Conservation (phyloP, 768 basidiomycete genomes). For the Lactifluus pinguis region DNA sequence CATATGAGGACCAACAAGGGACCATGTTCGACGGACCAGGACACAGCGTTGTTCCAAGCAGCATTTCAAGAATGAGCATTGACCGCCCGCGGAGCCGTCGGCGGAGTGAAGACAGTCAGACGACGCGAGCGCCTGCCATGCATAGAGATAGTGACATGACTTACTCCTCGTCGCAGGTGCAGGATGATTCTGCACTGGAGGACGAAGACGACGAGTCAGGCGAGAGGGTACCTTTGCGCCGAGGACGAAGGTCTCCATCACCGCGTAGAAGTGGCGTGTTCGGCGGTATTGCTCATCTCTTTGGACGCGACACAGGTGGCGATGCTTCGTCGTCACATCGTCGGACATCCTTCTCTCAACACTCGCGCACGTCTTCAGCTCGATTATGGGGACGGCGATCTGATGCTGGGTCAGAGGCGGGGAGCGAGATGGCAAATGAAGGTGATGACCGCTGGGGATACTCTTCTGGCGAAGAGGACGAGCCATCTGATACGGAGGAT, state of each 20-base stretch:
- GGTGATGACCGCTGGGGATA: slow-evolving; percentile 84
- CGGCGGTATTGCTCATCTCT: slow-evolving; percentile 59
- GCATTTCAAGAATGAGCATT: slow-evolving; percentile 60
- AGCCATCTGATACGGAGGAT: slow-evolving; percentile 36
- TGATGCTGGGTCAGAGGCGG: slow-evolving; percentile 51
- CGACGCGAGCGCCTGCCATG: background rate
- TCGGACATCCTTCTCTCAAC: slow-evolving; percentile 48
- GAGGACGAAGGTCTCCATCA: slow-evolving; percentile 20
- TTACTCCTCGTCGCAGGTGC: background rate
- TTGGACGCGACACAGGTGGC: slow-evolving; percentile 30
- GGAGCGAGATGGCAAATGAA: slow-evolving; percentile 40
- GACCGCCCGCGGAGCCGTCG: slow-evolving; percentile 38
- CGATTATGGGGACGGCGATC: slow-evolving; percentile 44
- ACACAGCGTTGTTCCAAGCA: slow-evolving; percentile 61
- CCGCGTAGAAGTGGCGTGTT: slow-evolving; percentile 38
- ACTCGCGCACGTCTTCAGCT: slow-evolving; percentile 45
- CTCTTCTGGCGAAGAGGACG: slow-evolving; percentile 75
- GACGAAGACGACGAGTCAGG: slow-evolving; percentile 14
- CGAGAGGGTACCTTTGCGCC: slow-evolving; percentile 4
- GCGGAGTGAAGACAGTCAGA: slow-evolving; percentile 27
- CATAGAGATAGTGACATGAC: slow-evolving; percentile 11
- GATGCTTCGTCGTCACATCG: slow-evolving; percentile 35
- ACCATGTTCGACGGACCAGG: slow-evolving; percentile 70
- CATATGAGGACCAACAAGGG: slow-evolving; percentile 52
- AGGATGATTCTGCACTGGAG: slow-evolving; percentile 10